Evolutionary conservation across 108 stramenopile species (phyloP).

Genomic region (Cyclotella atomus): DNA sequence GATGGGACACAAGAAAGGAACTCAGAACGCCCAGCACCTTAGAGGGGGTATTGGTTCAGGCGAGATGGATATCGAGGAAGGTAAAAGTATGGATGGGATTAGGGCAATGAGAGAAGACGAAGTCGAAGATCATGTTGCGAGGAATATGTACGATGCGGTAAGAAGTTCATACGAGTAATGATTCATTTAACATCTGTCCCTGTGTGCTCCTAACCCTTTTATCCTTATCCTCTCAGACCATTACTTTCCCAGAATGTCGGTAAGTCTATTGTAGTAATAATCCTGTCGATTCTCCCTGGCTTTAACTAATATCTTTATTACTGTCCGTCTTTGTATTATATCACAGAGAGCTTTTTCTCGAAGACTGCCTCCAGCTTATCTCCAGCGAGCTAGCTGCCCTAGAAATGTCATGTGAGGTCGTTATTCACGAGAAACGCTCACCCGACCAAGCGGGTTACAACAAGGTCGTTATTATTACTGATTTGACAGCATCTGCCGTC

Average conservation of each 20-base stretch:
- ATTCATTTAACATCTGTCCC: neutral
- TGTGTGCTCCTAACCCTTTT: neutral
- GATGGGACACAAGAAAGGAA: neutral
- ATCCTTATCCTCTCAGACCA: conserved; percentile 14
- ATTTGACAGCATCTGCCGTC: conserved; percentile 8
- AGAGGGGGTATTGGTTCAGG: conserved; percentile 4
- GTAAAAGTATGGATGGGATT: neutral
- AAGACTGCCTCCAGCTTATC: conserved; percentile 25
- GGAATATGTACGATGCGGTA: conserved; percentile 23
- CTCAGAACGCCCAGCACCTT: neutral
- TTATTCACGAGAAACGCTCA: conserved; percentile 25
- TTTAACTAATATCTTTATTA: no score
- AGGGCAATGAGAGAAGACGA: neutral
- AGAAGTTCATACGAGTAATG: neutral
- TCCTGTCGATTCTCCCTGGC: no score
- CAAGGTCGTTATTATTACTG: conserved; percentile 29
- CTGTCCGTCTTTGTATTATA: no score
- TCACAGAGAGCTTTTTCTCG: conserved; percentile 7
- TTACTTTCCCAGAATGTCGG: conserved; percentile 25
- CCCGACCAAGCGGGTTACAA: conserved; percentile 22
- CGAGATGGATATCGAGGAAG: neutral
- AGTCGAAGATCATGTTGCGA: conserved; percentile 9
- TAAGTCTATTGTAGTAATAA: no score
- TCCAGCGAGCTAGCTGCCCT: conserved; percentile 1
- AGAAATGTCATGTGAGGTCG: conserved; percentile 8